Evolutionary conservation across 305 asterid genomes (phyloP), one percentile per base, ranked within the genome.

Genomic region (Caryopteris hybrid): DNA sequence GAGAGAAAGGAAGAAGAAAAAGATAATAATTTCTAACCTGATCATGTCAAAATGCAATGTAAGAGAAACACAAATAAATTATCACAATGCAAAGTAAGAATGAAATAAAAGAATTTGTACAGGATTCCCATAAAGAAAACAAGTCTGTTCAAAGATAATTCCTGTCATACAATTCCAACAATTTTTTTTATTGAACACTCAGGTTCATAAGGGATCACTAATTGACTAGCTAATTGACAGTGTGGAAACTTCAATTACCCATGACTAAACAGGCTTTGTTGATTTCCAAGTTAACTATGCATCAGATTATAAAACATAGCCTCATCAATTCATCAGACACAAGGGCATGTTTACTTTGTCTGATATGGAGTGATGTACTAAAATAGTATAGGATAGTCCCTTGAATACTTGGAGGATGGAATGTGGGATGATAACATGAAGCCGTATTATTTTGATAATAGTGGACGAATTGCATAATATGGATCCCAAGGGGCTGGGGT

Each of bases 1-100:
- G 83, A 74, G 71, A 87, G 83, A 74, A 73, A 85, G 85, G 64
- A 42, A 72, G 70, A 55, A 71, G 79, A 70, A 83, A 74, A 78
- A 78, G 79, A 74, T 47, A 31, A 64, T 61, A 70, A 64, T 52
- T 61, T 38, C 55, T 45, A 31, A 8, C 25, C 36, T 18, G 69
- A 65, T 61, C 60, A 65, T 18, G 34, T 25, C 45, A 65, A 62
- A 38, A 36, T 41, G 48, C 31, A 39, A 43, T 46, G 63, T 16
- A 56, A 64, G 39, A 48, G 25, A 73, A 54, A 45, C 36, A 8
- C 14, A 12, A 29, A 16, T 34, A 80, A 53, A 23, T 11, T 66
- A 75, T 43, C 52, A 46, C 16, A 63, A 25, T 27, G 39, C 8
- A 45, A 48, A 66, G 63, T n/a, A 39, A 47, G 39, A 38, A 25